Conservation (phyloP, 1,284 basidiomycete genomes). For the Pyrrhoderma lamaoense region DNA sequence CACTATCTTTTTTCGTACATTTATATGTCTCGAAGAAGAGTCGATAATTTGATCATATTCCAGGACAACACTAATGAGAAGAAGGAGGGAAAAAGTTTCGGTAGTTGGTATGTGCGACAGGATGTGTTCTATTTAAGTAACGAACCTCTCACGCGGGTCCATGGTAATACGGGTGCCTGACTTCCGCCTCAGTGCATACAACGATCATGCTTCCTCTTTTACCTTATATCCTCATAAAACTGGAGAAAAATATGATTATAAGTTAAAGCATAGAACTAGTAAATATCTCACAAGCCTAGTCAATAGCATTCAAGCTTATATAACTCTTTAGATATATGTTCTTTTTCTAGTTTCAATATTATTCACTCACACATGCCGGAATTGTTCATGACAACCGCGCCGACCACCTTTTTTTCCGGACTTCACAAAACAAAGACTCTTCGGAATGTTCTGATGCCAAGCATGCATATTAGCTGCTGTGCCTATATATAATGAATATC, state of each 20-base stretch:
- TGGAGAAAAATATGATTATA: too few species aligned
- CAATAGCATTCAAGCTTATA: too few species aligned
- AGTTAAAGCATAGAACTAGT: too few species aligned
- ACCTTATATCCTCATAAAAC: too few species aligned
- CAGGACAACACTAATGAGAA: slow-evolving; percentile 2
- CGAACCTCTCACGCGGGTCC: neutral
- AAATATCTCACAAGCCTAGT: too few species aligned
- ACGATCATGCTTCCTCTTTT: too few species aligned
- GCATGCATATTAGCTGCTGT: neutral
- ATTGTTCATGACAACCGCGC: slow-evolving; percentile 5
- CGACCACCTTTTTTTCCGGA: neutral
- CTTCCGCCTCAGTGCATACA: too few species aligned
- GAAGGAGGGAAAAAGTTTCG: slow-evolving; percentile 2
- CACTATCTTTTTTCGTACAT: too few species aligned
- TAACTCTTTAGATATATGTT: too few species aligned
- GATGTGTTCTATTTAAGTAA: neutral
- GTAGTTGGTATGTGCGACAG: slow-evolving; percentile 1
- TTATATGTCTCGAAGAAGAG: too few species aligned
- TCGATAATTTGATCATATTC: too few species aligned
- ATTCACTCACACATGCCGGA: neutral
- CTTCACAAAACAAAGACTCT: neutral
- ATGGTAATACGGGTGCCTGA: neutral
- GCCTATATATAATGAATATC: neutral
- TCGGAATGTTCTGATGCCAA: slow-evolving; percentile 1
- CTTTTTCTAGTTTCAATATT: too few species aligned